Conservation (phyloP, 306 rosid species). For the Crotalaria pallida region DNA sequence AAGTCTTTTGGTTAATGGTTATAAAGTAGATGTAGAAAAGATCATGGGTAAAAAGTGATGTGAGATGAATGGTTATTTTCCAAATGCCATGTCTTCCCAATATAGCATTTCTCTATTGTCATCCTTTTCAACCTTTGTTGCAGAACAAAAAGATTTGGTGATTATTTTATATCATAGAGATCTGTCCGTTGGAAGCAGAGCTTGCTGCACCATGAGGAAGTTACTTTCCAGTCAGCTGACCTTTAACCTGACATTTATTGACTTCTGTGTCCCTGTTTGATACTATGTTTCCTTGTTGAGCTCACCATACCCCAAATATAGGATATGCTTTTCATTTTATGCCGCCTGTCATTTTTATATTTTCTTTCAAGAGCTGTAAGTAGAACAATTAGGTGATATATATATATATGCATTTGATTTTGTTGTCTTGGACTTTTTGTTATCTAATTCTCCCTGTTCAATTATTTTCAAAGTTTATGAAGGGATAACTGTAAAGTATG, state of each 20-base stretch:
- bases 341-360: neutral
- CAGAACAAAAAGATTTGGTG: conserved; percentile 15
- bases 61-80: too few species aligned
- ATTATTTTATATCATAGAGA: conserved; percentile 13
- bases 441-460: neutral
- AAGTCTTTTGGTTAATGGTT: too few species aligned
- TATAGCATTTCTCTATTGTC: neutral
- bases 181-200: neutral
- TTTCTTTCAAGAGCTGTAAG: conserved; percentile 12
- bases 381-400: neutral
- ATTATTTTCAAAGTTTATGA: conserved; percentile 2
- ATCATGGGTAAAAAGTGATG: too few species aligned
- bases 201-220: conserved; percentile 7
- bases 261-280: neutral
- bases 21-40: too few species aligned
- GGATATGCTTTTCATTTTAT: neutral
- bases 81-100: neutral
- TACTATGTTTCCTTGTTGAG: neutral
- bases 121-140: conserved; percentile 5
- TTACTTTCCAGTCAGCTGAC: conserved; percentile 8
- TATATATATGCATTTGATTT: neutral
- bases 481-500: neutral
- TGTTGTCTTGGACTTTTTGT: neutral
- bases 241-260: conserved; percentile 7
- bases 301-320: neutral